These are phyloP conservation scores for Candida krabiensis DNA, from an alignment of 805 yeast species.

Conservation along the genomic window DNA sequence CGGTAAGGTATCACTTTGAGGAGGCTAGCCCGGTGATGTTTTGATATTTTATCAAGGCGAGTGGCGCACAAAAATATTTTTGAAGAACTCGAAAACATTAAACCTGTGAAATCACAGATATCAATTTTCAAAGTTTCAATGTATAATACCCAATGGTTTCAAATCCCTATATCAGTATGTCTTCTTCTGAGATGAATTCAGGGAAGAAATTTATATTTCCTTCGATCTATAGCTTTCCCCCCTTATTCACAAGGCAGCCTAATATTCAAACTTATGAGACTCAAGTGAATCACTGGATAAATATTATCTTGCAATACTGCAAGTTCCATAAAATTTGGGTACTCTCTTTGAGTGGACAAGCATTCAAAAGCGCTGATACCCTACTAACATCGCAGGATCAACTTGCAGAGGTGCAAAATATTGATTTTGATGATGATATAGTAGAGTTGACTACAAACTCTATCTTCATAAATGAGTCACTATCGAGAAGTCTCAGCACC, in stretches of 20 bases:
- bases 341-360: conserved; percentile 40
- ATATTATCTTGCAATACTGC: conserved; percentile 62
- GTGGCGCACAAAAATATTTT: too few relatives aligned
- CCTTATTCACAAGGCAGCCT: conserved; percentile 87
- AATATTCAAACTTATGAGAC: conserved; percentile 74
- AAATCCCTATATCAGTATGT: too few relatives aligned
- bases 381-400: conserved; percentile 17
- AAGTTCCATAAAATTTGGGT: conserved; percentile 55
- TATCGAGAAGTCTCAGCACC: conserved; percentile 53
- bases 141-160: too few relatives aligned
- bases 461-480: conserved; percentile 51
- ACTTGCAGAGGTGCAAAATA: conserved; percentile 31
- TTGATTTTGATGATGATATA: conserved; percentile 16
- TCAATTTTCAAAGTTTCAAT: too few relatives aligned
- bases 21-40: too few relatives aligned
- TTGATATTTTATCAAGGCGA: too few relatives aligned
- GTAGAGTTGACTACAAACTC: conserved; percentile 13
- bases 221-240: conserved; percentile 75
- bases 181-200: too few relatives aligned
- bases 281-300: conserved; percentile 78
- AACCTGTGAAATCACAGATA: too few relatives aligned
- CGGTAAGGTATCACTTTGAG: too few relatives aligned
- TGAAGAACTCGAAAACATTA: too few relatives aligned
- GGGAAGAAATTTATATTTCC: conserved; percentile 43
- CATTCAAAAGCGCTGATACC: conserved; percentile 14